A percentile compares a stretch with the other conserved stretches of the same genome.
Conservation (phyloP, 805 yeast genomes). For the Spathaspora passalidarum region DNA sequence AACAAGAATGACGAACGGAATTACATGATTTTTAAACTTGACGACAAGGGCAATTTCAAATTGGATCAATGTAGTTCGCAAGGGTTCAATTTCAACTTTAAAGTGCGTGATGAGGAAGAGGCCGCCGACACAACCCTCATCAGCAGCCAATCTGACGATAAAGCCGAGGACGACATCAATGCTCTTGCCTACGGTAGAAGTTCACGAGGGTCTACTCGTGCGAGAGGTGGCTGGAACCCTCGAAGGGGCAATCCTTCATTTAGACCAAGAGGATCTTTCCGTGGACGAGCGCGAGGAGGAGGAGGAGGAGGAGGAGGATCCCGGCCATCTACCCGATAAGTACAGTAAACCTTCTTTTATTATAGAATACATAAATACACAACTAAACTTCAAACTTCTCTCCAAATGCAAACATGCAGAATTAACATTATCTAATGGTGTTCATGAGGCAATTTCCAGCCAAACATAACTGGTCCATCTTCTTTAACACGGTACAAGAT, state of each 20-base stretch:
- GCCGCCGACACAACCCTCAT: conserved; percentile 3
- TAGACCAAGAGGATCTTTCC: conserved; percentile 8
- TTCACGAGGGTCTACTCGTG: conserved; percentile 2
- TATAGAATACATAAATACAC: neutral
- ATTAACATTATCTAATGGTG: conserved; percentile 20
- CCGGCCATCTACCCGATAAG: neutral
- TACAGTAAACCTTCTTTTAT: neutral
- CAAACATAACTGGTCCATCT: conserved; percentile 63
- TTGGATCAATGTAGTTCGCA: conserved; percentile 48
- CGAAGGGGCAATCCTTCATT: conserved; percentile 1
- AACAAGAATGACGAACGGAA: conserved; percentile 26
- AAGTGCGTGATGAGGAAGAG: conserved; percentile 20
- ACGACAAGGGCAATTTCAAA: conserved; percentile 44
- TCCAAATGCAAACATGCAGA: neutral
- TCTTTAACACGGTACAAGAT: conserved; percentile 75
- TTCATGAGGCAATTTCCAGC: conserved; percentile 37
- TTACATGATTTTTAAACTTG: conserved; percentile 43
- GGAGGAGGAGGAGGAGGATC: conserved; percentile 15
- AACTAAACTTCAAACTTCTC: neutral
- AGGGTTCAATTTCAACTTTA: conserved; percentile 63
- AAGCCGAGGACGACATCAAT: conserved; percentile 1
- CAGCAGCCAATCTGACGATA: conserved; percentile 1
- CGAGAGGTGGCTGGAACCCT: neutral
- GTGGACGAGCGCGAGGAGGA: conserved; percentile 12
- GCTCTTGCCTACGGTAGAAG: neutral